phyloP scores from a whole-genome alignment of 352 stramenopile species.

The Phytopythium sindhum region DNA sequence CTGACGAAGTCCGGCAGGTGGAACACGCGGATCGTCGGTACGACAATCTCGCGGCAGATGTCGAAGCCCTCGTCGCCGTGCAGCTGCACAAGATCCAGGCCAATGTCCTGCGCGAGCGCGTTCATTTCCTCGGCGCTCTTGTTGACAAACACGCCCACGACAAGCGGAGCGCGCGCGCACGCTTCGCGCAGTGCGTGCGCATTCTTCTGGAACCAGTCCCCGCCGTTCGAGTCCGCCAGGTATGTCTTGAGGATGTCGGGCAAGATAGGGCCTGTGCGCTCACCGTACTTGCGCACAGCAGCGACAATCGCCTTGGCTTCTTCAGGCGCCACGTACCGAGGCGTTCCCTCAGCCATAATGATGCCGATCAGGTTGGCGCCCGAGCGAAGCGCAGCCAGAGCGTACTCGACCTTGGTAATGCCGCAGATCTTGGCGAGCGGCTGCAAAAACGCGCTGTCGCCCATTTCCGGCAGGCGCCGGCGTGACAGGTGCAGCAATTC shows the following conservation, averaged over 20 bases:
- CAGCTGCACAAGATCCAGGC: constrained; percentile 97
- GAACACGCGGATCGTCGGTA: constrained; percentile 92
- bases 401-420: constrained; percentile 92
- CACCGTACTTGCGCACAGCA: constrained; percentile 92
- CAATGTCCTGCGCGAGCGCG: constrained; percentile 81
- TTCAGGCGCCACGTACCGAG: constrained; percentile 79
- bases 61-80: constrained; percentile 95
- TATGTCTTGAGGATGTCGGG: constrained; percentile 35
- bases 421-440: constrained; percentile 94
- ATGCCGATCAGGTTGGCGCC: constrained; percentile 97
- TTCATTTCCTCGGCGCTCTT: constrained; percentile 92
- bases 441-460: constrained; percentile 23
- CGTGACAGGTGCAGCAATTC: constrained; percentile 44
- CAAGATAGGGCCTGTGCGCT: constrained; percentile 76
- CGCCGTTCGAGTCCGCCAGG: constrained; percentile 21
- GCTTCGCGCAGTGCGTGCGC: constrained; percentile 57
- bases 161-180: constrained; percentile 77
- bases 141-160: constrained; percentile 97
- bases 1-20: constrained; percentile 88
- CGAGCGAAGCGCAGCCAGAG: constrained; percentile 84
- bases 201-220: constrained; percentile 83
- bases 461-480: constrained; percentile 26
- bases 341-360: constrained; percentile 95
- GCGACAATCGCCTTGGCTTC: constrained; percentile 90
- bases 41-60: constrained; percentile 74